Evolutionary conservation across 768 basidiomycete genomes (phyloP).

Genomic region (Amanita inopinata): DNA sequence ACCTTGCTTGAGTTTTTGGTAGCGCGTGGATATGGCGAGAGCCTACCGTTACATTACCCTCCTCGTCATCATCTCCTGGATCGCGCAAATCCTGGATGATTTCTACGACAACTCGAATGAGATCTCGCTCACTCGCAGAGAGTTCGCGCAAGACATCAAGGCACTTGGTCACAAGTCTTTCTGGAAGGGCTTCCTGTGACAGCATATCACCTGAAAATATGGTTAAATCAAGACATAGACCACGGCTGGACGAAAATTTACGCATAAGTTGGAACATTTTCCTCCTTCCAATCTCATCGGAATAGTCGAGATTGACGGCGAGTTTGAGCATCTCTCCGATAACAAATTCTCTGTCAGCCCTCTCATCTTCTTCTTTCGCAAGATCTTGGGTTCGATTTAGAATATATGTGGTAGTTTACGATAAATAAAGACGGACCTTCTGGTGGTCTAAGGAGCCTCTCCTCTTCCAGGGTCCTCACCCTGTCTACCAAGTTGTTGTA

Average conservation of each 20-base stretch:
- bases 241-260: conserved; percentile 27
- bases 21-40: neutral
- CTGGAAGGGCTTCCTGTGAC: conserved; percentile 57
- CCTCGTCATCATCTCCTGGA: conserved; percentile 23
- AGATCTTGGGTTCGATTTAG: conserved; percentile 25
- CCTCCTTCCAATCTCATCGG: conserved; percentile 83
- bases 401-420: neutral
- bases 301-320: conserved; percentile 77
- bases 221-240: conserved; percentile 1
- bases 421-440: neutral
- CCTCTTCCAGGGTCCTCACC: conserved; percentile 16
- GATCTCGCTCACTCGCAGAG: conserved; percentile 54
- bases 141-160: conserved; percentile 75
- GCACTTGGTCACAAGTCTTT: conserved; percentile 58
- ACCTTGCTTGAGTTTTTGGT: neutral
- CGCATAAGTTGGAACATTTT: conserved; percentile 84
- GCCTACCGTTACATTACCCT: conserved; percentile 16
- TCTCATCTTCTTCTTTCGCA: conserved; percentile 35
- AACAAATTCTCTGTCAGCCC: conserved; percentile 48
- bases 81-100: conserved; percentile 28
- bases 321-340: conserved; percentile 76
- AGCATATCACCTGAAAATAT: conserved; percentile 65
- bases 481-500: conserved; percentile 45
- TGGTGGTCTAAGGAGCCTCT: conserved; percentile 14
- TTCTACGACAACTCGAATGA: conserved; percentile 28